These are phyloP conservation scores for Gomphus bonarii DNA, from an alignment of 1,284 basidiomycete genomes.

Conservation along the genomic window DNA sequence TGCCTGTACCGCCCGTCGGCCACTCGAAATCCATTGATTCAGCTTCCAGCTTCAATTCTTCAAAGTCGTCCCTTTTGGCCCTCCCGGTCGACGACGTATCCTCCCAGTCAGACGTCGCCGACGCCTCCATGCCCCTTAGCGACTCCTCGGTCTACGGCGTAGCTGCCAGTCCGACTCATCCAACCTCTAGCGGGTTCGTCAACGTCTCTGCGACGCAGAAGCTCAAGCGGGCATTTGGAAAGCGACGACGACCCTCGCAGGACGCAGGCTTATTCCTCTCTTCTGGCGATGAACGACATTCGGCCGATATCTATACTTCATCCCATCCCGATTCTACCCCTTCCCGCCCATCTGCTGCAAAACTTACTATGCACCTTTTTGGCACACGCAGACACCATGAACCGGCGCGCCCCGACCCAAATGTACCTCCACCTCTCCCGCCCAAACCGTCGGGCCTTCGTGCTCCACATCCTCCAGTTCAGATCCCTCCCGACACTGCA, in stretches of 20 bases:
- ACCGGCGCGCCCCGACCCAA: slow-evolving; percentile 14
- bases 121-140: slow-evolving; percentile 7
- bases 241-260: slow-evolving; percentile 55
- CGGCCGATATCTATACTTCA: not conserved
- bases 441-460: slow-evolving; percentile 23
- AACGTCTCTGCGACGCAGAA: slow-evolving; percentile 19
- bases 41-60: slow-evolving; percentile 11
- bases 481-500: slow-evolving; percentile 3
- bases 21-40: slow-evolving; percentile 8
- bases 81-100: slow-evolving; percentile 3
- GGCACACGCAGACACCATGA: slow-evolving; percentile 18
- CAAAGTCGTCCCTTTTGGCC: slow-evolving; percentile 6
- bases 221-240: slow-evolving; percentile 53
- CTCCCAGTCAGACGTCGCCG: slow-evolving; percentile 10
- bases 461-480: slow-evolving; percentile 10
- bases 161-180: slow-evolving; percentile 3
- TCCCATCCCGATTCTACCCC: slow-evolving; percentile 10
- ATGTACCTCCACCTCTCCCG: slow-evolving; percentile 23
- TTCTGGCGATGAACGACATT: not conserved
- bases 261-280: slow-evolving; percentile 24
- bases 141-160: slow-evolving; percentile 3
- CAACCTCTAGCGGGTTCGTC: not conserved
- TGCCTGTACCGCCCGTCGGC: slow-evolving; percentile 4
- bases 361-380: slow-evolving; percentile 34
- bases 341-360: slow-evolving; percentile 25